Base-by-base conservation (phyloP, 208 protist genomes). In the Leishmania martiniquensis region DNA sequence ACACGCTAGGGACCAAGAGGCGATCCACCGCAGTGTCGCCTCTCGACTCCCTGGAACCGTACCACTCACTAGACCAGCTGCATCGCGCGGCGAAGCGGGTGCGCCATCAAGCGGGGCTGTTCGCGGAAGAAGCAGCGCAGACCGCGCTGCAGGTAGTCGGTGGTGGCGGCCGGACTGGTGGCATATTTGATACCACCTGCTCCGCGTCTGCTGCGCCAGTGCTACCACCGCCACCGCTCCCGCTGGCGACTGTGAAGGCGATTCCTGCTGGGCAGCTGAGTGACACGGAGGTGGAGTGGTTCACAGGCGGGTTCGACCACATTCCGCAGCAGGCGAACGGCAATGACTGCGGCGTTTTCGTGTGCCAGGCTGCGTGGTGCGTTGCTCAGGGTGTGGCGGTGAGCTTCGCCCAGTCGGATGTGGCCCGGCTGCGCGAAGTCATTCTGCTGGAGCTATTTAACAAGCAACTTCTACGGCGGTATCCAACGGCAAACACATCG, bases 311-410 rank as follows among this genome's bases (percentile, higher is more conserved):
- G 32, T 86, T 85, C 77, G n/a, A 32, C n/a, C 72, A 82, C 67
- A 76, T 81, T 4, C 90, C 92, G 15, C 90, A 95, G 68, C 92
- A 96, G 78, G 60, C 66, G 42, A 96, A 96, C 72, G 78, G 86
- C 45, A 79, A 89, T 67, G 92, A 96, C 81, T 96, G 92, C 77
- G 92, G 92, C 72, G 88, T 95, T 20, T 96, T 94, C 85, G 92
- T 96, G n/a, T 95, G 92, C 59, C 83, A 91, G 47, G 76, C 75
- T 6, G 92, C 90, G 51, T 96, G 91, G 89, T 96, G 92, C 75
- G 74, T 77, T 7, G 87, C 86, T 15, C 68, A 94, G 20, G 87
- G 85, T 32, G 76, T 94, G 63, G 85, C 92, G 39, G 80, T 90
- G 20, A 75, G 60, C 34, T 96, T 94, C 70, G 76, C 79, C 0